A percentile compares a stretch with the other conserved stretches of the same genome.
These are phyloP conservation scores for Leptodermis oblonga DNA, from an alignment of 257 asterid species.

Conservation along the genomic window DNA sequence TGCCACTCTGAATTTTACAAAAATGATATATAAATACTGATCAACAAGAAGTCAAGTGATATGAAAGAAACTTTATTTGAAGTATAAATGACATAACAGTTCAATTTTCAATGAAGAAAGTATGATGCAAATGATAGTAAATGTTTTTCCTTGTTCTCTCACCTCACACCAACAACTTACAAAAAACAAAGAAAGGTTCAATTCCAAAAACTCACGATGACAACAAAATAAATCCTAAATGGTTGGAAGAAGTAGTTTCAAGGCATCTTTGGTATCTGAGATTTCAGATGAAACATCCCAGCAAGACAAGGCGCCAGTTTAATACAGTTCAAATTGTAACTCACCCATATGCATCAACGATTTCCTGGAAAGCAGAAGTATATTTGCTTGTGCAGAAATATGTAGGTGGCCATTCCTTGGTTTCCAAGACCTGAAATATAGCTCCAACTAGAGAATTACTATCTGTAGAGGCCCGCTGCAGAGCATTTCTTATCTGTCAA, in stretches of 20 bases:
- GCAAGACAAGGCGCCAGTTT: not conserved
- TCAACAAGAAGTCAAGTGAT: not conserved
- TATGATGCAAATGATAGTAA: not conserved
- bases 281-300: not conserved
- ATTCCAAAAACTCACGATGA: not conserved
- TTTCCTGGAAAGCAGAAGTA: conserved; percentile 55
- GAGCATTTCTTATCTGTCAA: conserved; percentile 43
- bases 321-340: conserved; percentile 12
- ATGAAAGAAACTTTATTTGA: not conserved
- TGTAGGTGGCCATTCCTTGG: conserved; percentile 60
- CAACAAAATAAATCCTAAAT: not conserved
- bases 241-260: not conserved
- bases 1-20: conserved; percentile 54
- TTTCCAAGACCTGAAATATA: conserved; percentile 51
- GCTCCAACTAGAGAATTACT: conserved; percentile 54
- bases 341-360: conserved; percentile 71
- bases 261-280: not conserved
- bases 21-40: conserved; percentile 6
- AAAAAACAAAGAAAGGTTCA: not conserved
- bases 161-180: not conserved
- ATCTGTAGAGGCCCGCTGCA: conserved; percentile 45
- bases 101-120: not conserved
- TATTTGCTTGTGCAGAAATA: conserved; percentile 54
- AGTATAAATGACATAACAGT: not conserved
- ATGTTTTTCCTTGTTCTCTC: not conserved